Evolutionary conservation across 495 filamentous ascomycete genomes (phyloP), one percentile per base, ranked within the genome.

Genomic region (Neohortaea acidophila): DNA sequence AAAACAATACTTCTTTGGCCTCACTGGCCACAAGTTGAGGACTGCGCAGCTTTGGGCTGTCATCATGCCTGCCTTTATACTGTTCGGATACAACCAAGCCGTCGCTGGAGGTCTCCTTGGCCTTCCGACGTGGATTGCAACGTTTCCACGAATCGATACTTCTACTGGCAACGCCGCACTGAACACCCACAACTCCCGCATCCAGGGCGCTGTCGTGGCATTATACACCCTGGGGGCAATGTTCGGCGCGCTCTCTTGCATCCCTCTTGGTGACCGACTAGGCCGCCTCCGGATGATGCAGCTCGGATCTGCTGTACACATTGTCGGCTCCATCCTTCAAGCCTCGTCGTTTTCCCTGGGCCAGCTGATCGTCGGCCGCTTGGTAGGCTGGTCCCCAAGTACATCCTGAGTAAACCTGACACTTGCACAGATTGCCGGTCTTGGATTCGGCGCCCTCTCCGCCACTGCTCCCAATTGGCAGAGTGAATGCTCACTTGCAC

Each of bases 131-230:
- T 72, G 66, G 48, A 58, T 58, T 8, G 40, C 48, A 21, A 61
- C 61, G 23, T 73, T 73, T 33, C 69, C 68, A 3, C 42, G 59
- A 29, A 67, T 73, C 57, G 62, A 73, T 39, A 73, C 69, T 6
- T n/a, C n/a, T n/a, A n/a, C n/a, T n/a, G n/a, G n/a, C n/a, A n/a
- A n/a, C n/a, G n/a, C n/a, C n/a, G n/a, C n/a, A n/a, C n/a, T n/a
- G n/a, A n/a, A n/a, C n/a, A 51, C 67, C n/a, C 53, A 62, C 47
- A 61, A 60, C 8, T 44, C 45, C 9, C 68, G 53, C 61, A 63
- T 59, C 13, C 49, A 58, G 43, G 57, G 57, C 17, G 53, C 51
- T 13, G 55, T 58, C 3, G 22, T 23, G 46, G 52, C 55, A 4
- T 45, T 52, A 14, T 59, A 54, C 33, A 52, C 47, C 10, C 43